A percentile compares a stretch with the other conserved stretches of the same genome.
Evolutionary conservation across 106 monocot species (phyloP).

Genomic region (Gastrodia elata): DNA sequence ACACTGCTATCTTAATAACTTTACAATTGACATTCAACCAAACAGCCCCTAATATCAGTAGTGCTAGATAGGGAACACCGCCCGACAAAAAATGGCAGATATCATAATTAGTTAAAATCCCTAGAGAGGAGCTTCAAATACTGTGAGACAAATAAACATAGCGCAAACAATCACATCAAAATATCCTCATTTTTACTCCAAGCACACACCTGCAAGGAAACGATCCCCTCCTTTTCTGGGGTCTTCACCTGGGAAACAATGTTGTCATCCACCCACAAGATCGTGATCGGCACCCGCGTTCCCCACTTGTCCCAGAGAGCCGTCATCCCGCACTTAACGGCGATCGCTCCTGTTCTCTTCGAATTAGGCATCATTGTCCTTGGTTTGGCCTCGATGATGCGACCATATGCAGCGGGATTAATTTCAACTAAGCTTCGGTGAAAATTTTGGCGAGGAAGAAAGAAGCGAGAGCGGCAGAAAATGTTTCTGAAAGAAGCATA

Average conservation of each 20-base stretch:
- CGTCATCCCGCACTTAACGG: conserved; percentile 95
- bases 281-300: conserved; percentile 72
- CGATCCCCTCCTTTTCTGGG: conserved; percentile 72
- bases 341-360: conserved; percentile 76
- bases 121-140: background rate
- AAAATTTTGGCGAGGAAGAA: background rate
- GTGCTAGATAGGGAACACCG: background rate
- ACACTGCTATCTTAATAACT: too few species aligned
- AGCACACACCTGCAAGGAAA: conserved; percentile 61
- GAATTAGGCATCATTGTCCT: conserved; percentile 45
- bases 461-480: conserved; percentile 32
- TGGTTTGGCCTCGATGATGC: conserved; percentile 27
- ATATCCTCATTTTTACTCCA: background rate
- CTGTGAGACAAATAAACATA: background rate
- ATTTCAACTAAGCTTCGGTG: conserved; percentile 24
- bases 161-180: background rate
- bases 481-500: conserved; percentile 64
- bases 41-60: too few species aligned
- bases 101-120: background rate
- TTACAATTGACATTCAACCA: too few species aligned
- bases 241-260: conserved; percentile 89
- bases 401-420: background rate
- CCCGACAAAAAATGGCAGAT: background rate
- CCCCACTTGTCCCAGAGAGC: conserved; percentile 99
- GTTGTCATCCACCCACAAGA: conserved; percentile 92